Percentiles rank a stretch among this genome's conserved stretches.
These are phyloP conservation scores for Coemansia sp. DNA, from an alignment of 192 early-diverging fungal species.

Conservation along the genomic window DNA sequence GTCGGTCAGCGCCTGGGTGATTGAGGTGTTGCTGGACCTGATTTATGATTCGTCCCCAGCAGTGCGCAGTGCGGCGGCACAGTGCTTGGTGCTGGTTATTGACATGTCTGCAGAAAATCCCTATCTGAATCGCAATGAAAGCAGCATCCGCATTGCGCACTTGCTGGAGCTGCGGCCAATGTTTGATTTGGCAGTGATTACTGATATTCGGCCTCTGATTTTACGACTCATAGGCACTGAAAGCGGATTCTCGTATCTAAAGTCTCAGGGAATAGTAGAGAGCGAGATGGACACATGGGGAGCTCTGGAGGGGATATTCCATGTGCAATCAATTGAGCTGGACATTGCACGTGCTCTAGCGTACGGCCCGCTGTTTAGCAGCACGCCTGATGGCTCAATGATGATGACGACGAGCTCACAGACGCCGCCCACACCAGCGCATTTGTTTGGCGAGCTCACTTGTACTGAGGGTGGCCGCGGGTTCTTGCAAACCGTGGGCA, in stretches of 20 bases:
- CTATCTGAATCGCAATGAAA: conserved; percentile 21
- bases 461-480: conserved; percentile 27
- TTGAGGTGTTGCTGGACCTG: conserved; percentile 35
- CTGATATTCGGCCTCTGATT: conserved; percentile 46
- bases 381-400: conserved; percentile 45
- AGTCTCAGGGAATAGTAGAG: conserved; percentile 37
- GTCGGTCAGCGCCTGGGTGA: conserved; percentile 46
- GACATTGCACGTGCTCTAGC: conserved; percentile 47
- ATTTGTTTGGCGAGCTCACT: conserved; percentile 51
- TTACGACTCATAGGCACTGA: conserved; percentile 37
- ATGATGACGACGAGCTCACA: conserved; percentile 45
- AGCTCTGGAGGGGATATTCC: conserved; percentile 45
- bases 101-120: conserved; percentile 49
- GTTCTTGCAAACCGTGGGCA: conserved; percentile 19
- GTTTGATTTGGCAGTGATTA: conserved; percentile 48
- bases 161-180: conserved; percentile 39
- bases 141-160: conserved; percentile 22
- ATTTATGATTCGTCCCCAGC: conserved; percentile 38
- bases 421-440: conserved; percentile 48
- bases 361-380: conserved; percentile 50
- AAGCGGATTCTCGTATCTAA: conserved; percentile 36
- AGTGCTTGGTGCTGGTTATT: conserved; percentile 41
- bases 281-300: conserved; percentile 55
- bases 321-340: conserved; percentile 49
- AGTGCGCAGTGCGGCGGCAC: conserved; percentile 42